A percentile compares a stretch with the other conserved stretches of the same genome.
Evolutionary conservation across 441 rosid species (phyloP).

Genomic region (Manihot esculenta): DNA sequence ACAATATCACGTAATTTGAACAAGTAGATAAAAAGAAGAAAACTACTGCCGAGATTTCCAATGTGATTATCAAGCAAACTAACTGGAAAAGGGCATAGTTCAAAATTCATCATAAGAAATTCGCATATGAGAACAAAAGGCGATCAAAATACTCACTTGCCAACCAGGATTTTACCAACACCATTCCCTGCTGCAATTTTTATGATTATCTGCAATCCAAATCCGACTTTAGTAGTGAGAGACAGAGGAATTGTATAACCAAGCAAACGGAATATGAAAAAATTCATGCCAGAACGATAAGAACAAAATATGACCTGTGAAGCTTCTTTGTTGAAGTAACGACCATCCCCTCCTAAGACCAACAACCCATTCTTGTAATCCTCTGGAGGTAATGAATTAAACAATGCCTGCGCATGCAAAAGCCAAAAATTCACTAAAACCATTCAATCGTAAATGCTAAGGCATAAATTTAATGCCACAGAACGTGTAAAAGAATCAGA

Average conservation of each 20-base stretch:
- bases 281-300: background rate
- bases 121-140: background rate
- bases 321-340: conserved; percentile 85
- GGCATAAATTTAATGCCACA: conserved; percentile 2
- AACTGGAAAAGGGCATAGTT: background rate
- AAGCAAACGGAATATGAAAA: background rate
- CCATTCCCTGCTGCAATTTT: conserved; percentile 98
- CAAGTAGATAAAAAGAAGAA: background rate
- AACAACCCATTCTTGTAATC: conserved; percentile 73
- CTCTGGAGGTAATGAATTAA: conserved; percentile 75
- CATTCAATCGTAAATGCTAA: background rate
- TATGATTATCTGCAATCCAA: conserved; percentile 65
- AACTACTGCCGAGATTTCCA: background rate
- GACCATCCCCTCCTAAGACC: conserved; percentile 95
- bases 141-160: conserved; percentile 53
- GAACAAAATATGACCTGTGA: conserved; percentile 54
- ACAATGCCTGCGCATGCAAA: conserved; percentile 61
- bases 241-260: conserved; percentile 4
- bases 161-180: conserved; percentile 78
- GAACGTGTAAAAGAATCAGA: conserved; percentile 24
- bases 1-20: background rate
- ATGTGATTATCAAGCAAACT: background rate
- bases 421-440: conserved; percentile 9
- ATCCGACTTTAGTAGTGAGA: conserved; percentile 10
- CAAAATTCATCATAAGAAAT: background rate